Evolutionary conservation across 352 stramenopile genomes (phyloP).

Genomic region (Phytophthora constricta): DNA sequence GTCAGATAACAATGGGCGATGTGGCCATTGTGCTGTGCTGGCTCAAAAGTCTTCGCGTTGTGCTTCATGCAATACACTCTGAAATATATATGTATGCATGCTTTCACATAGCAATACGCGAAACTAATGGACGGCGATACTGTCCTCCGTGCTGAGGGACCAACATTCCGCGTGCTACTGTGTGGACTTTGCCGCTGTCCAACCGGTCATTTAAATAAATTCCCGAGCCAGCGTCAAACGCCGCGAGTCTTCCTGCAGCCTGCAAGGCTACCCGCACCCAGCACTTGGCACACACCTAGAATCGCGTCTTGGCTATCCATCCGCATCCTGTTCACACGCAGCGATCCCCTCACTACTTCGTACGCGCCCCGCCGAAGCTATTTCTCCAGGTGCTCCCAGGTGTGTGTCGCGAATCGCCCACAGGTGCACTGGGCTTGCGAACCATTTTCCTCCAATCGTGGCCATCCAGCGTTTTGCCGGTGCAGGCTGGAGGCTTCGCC

Average conservation of each 20-base stretch:
- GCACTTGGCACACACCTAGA: slow-evolving; percentile 2
- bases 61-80: too few relatives aligned
- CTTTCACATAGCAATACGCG: too few relatives aligned
- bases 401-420: slow-evolving; percentile 38
- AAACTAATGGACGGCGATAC: too few relatives aligned
- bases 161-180: too few relatives aligned
- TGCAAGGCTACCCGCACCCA: neutral
- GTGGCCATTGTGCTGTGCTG: too few relatives aligned
- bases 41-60: too few relatives aligned
- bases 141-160: too few relatives aligned
- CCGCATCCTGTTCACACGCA: neutral
- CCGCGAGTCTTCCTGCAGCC: neutral
- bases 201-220: neutral
- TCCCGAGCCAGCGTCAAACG: neutral
- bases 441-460: slow-evolving; percentile 12
- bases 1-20: too few relatives aligned
- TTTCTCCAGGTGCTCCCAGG: slow-evolving; percentile 34
- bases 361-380: slow-evolving; percentile 44
- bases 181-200: too few relatives aligned
- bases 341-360: neutral
- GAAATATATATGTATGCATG: too few relatives aligned
- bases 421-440: neutral
- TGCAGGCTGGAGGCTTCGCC: too few relatives aligned
- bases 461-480: neutral
- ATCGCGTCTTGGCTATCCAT: slow-evolving; percentile 8